phyloP scores from a whole-genome alignment of 345 rosid genomes.

The Lepidium aucheri region DNA sequence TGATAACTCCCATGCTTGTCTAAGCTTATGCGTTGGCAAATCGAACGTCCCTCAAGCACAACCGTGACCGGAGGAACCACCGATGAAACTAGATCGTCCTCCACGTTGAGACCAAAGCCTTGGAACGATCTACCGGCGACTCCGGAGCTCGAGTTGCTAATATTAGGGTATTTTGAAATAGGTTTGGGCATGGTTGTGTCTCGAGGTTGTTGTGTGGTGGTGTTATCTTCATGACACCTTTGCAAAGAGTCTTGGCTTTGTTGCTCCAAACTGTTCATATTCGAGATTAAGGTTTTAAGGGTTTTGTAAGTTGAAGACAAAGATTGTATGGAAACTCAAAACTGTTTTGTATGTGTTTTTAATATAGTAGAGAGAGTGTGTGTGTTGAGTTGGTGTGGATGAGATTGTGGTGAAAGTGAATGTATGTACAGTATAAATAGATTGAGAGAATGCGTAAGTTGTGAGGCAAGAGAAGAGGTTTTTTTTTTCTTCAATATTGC shows the following conservation, averaged over 20 bases:
- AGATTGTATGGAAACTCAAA: conserved; percentile 15
- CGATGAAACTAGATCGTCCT: conserved; percentile 55
- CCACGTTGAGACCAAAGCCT: conserved; percentile 37
- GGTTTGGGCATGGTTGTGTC: conserved; percentile 21
- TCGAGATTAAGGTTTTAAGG: conserved; percentile 6
- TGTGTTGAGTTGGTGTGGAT: conserved; percentile 14
- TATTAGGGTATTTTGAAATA: conserved; percentile 6
- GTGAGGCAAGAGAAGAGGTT: not conserved
- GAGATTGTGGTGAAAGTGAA: conserved; percentile 26
- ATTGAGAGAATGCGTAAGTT: conserved; percentile 6
- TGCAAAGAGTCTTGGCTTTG: conserved; percentile 46
- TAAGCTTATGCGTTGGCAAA: conserved; percentile 76
- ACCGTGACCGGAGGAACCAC: conserved; percentile 79
- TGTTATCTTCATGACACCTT: conserved; percentile 38
- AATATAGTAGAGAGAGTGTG: not conserved
- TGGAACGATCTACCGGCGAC: conserved; percentile 17
- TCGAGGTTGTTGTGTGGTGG: conserved; percentile 10
- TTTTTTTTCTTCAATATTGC: conserved; percentile 10
- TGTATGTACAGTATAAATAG: conserved; percentile 10
- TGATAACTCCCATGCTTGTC: conserved; percentile 73
- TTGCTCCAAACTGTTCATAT: conserved; percentile 41
- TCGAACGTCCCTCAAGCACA: conserved; percentile 81
- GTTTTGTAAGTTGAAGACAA: not conserved
- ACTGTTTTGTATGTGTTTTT: conserved; percentile 19
- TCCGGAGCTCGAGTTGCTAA: conserved; percentile 9